Conservation (phyloP, 176 grass and related monocot species). For the Saccharum spontaneum region DNA sequence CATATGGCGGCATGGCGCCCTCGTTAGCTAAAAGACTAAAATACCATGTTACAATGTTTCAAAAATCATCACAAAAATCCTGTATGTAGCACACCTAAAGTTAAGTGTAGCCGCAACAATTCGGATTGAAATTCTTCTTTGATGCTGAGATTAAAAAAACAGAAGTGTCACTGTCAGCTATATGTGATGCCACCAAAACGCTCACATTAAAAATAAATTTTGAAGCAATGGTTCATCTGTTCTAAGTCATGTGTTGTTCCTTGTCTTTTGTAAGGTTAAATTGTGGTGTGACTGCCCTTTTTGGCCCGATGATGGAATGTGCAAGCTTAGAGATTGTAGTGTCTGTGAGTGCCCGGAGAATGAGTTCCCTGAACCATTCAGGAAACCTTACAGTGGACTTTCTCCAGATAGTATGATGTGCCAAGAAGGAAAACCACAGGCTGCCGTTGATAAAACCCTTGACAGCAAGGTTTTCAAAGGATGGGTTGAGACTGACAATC, state of each 20-base stretch:
- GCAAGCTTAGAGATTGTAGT: slow-evolving; percentile 79
- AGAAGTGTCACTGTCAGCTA: background rate
- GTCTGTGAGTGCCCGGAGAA: slow-evolving; percentile 94
- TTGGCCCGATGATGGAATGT: slow-evolving; percentile 98
- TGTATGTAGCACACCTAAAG: no score
- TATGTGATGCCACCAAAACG: background rate
- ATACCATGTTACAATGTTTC: no score
- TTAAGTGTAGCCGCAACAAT: no score
- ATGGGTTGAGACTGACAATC: slow-evolving; percentile 92
- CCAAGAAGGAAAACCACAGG: slow-evolving; percentile 87
- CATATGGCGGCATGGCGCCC: no score
- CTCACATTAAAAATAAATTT: background rate
- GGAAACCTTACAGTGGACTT: slow-evolving; percentile 56
- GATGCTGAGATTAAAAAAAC: no score
- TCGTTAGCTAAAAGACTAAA: no score
- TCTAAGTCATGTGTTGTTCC: background rate
- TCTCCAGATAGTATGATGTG: slow-evolving; percentile 67
- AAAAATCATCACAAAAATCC: no score
- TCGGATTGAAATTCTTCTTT: no score
- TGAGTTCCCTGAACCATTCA: slow-evolving; percentile 89
- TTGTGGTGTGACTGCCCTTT: slow-evolving; percentile 97
- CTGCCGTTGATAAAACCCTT: slow-evolving; percentile 88
- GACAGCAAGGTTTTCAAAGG: slow-evolving; percentile 82
- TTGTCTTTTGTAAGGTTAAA: slow-evolving; percentile 65
- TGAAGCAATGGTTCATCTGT: background rate